Conservation (phyloP, 805 yeast species). For the Kluyveromyces starmeri region DNA sequence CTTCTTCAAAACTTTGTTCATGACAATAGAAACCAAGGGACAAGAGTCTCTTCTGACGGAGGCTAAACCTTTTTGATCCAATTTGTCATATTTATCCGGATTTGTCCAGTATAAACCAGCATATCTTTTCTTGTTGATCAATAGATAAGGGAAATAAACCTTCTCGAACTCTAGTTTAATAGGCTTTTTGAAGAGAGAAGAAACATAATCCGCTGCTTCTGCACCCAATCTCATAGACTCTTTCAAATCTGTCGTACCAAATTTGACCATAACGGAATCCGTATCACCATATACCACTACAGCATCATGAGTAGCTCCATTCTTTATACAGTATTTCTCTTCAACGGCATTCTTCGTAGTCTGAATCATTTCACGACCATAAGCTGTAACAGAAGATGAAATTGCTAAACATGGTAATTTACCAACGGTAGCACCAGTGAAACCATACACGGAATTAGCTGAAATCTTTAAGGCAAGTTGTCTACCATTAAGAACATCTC, state of each 20-base stretch:
- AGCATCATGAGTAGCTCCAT: slow-evolving; percentile 80
- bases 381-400: slow-evolving; percentile 91
- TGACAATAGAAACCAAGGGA: slow-evolving; percentile 85
- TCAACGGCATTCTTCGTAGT: slow-evolving; percentile 81
- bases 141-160: slow-evolving; percentile 86
- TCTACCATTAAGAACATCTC: slow-evolving; percentile 92
- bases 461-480: slow-evolving; percentile 93
- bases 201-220: slow-evolving; percentile 87
- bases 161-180: slow-evolving; percentile 94
- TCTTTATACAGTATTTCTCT: slow-evolving; percentile 63
- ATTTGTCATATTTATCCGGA: slow-evolving; percentile 85
- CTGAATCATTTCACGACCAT: slow-evolving; percentile 96
- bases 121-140: slow-evolving; percentile 92
- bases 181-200: slow-evolving; percentile 70
- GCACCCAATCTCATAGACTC: slow-evolving; percentile 88
- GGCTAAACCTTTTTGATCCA: slow-evolving; percentile 98
- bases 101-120: slow-evolving; percentile 97
- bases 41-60: slow-evolving; percentile 98
- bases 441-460: slow-evolving; percentile 97
- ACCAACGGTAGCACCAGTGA: slow-evolving; percentile 98
- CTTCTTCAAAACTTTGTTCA: slow-evolving; percentile 78
- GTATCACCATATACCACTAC: slow-evolving; percentile 97
- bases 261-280: slow-evolving; percentile 98
- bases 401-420: slow-evolving; percentile 94
- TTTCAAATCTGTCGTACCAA: slow-evolving; percentile 71